phyloP scores from a whole-genome alignment of 176 grass and related monocot species.

The Oryza meyeriana region DNA sequence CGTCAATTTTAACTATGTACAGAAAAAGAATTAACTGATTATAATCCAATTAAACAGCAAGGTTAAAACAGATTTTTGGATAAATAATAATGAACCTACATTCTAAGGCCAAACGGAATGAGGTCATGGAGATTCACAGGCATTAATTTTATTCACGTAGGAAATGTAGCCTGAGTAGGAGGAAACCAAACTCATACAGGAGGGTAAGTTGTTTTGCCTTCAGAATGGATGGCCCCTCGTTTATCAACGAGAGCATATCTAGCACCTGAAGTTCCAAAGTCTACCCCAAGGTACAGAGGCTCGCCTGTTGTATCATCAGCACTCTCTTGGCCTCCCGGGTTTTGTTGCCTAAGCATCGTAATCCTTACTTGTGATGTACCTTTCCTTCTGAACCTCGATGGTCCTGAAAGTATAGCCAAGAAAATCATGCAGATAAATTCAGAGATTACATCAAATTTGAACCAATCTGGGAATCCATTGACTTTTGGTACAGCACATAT shows the following conservation, averaged over 20 bases:
- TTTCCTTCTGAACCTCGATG: neutral
- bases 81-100: neutral
- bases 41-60: neutral
- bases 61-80: neutral
- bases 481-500: neutral
- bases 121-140: neutral
- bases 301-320: neutral
- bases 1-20: neutral
- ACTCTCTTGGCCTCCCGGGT: neutral
- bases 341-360: conserved; percentile 13
- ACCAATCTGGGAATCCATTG: too few species aligned
- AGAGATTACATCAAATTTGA: neutral
- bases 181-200: conserved; percentile 30
- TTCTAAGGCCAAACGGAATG: neutral
- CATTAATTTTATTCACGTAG: neutral
- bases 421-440: neutral
- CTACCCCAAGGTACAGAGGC: conserved; percentile 67
- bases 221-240: conserved; percentile 40
- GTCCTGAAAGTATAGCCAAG: neutral
- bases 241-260: conserved; percentile 76
- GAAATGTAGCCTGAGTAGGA: neutral
- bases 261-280: conserved; percentile 79
- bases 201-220: conserved; percentile 63
- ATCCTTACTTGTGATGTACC: neutral
- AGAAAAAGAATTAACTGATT: neutral